These are phyloP conservation scores for Cryptococcus sp. DNA, from an alignment of 1,284 basidiomycete species.

Conservation along the genomic window DNA sequence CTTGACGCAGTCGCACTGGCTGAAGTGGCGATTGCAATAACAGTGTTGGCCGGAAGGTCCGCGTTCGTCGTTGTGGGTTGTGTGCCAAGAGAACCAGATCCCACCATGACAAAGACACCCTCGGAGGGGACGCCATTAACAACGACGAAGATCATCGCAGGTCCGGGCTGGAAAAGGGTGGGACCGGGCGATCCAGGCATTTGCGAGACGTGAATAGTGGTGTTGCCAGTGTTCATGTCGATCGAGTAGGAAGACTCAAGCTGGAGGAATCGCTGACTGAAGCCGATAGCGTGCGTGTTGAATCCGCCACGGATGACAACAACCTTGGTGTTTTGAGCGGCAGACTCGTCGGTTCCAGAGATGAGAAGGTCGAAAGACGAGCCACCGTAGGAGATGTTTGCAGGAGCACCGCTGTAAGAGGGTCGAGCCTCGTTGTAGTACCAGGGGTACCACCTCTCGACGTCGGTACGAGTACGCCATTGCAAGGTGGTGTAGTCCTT, in stretches of 20 bases:
- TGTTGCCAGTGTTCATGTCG: slow-evolving; percentile 66
- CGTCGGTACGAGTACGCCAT: slow-evolving; percentile 50
- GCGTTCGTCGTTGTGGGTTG: slow-evolving; percentile 63
- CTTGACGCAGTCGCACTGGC: slow-evolving; percentile 1
- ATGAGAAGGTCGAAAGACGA: slow-evolving; percentile 71
- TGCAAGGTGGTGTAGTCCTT: slow-evolving; percentile 62
- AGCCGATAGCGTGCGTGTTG: slow-evolving; percentile 87
- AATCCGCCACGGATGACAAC: slow-evolving; percentile 84
- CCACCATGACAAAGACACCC: slow-evolving; percentile 71
- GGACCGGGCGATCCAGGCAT: slow-evolving; percentile 68
- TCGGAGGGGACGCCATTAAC: slow-evolving; percentile 80
- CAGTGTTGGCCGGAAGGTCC: slow-evolving; percentile 58
- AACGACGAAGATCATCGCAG: slow-evolving; percentile 76
- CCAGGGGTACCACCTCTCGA: slow-evolving; percentile 52
- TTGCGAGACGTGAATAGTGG: slow-evolving; percentile 74
- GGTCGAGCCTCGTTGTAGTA: slow-evolving; percentile 70
- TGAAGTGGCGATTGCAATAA: slow-evolving; percentile 18
- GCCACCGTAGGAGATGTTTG: slow-evolving; percentile 68
- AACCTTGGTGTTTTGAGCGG: slow-evolving; percentile 62
- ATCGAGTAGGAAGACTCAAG: slow-evolving; percentile 81
- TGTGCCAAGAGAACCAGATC: slow-evolving; percentile 69
- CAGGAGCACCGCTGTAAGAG: slow-evolving; percentile 39
- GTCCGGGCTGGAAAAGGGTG: slow-evolving; percentile 82
- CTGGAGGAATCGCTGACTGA: slow-evolving; percentile 57
- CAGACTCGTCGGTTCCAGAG: slow-evolving; percentile 55